Evolutionary conservation across 441 rosid genomes (phyloP).

Genomic region (Breynia disticha): DNA sequence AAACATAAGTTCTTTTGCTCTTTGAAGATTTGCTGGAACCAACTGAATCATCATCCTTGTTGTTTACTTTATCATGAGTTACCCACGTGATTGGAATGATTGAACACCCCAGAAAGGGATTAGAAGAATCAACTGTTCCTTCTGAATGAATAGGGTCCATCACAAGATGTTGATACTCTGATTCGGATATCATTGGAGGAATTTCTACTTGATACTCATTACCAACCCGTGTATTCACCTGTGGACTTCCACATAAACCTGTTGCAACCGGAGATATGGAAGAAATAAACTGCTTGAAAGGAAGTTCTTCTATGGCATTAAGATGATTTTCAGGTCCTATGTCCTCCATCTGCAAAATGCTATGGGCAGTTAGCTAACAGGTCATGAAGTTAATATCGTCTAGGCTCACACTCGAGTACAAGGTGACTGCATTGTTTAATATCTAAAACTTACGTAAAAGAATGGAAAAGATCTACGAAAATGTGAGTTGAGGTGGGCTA

Average conservation of each 20-base stretch:
- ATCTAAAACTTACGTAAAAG: neutral
- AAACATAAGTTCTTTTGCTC: slow-evolving; percentile 22
- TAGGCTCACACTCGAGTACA: neutral
- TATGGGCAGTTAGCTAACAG: neutral
- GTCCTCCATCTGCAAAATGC: slow-evolving; percentile 29
- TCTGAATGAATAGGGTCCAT: slow-evolving; percentile 29
- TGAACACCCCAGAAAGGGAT: slow-evolving; percentile 37
- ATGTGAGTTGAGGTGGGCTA: neutral
- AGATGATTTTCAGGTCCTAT: slow-evolving; percentile 23
- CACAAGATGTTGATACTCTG: slow-evolving; percentile 27
- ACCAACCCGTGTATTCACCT: slow-evolving; percentile 55
- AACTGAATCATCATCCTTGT: slow-evolving; percentile 18
- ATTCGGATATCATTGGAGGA: slow-evolving; percentile 48
- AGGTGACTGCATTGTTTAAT: neutral
- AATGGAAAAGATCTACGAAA: neutral
- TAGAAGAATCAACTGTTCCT: slow-evolving; percentile 20
- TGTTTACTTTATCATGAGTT: slow-evolving; percentile 13
- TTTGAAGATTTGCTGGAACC: slow-evolving; percentile 27
- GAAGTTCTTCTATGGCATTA: slow-evolving; percentile 26
- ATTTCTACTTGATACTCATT: slow-evolving; percentile 55
- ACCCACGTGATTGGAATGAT: slow-evolving; percentile 42
- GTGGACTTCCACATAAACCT: slow-evolving; percentile 44
- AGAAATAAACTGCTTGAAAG: slow-evolving; percentile 20
- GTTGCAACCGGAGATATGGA: slow-evolving; percentile 27
- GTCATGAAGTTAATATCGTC: neutral